Evolutionary conservation across 768 basidiomycete genomes (phyloP), one percentile per base, ranked within the genome.

Genomic region (Auriscalpium microsporum): DNA sequence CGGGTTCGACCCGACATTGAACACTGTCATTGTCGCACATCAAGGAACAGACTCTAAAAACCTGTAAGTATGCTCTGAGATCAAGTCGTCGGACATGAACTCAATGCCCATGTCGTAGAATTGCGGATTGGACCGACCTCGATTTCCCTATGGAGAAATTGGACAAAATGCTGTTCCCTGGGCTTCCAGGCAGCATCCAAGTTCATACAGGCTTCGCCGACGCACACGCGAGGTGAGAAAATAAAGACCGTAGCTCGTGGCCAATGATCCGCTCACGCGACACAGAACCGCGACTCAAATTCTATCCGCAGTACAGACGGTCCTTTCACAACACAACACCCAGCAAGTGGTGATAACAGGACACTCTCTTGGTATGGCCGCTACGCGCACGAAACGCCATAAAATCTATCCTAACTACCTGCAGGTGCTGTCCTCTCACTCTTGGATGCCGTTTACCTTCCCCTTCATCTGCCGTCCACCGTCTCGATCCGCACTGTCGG

Each of bases 1-100:
- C 17, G 82, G 83, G 8, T 81, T 77, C 59, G 82, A 78, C 72
- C 75, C 77, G 1, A 58, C 68, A 8, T 67, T 76, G 56, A 71
- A 75, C 54, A 71, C 79, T 3, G 73, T 83, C 38, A 73, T 84
- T n/a, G 79, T 84, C 8, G 77, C 77, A 1, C 82, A 83, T 58
- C 72, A 84, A 62, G 83, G 83, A 14, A 84, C 83, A 6, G 78
- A 84, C 56, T 78, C 81, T 8, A 74, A 69, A 0, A 64, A 78
- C 55, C 60, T 84, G 82, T 82, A 59, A 65, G 74, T 54, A 8
- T 37, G 1, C 28, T 35, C 23, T 44, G 55, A 17, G 13, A 33
- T 10, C 42, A 44, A 5, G 23, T n/a, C 48, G 11, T 34, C n/a
- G 8, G 11, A 10, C 14, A 19, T 33, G 5, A 10, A 16, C 7